A percentile compares a stretch with the other conserved stretches of the same genome.
These are phyloP conservation scores for Polysphondylium violaceum DNA, from an alignment of 78 protist genomes.

Conservation along the genomic window DNA sequence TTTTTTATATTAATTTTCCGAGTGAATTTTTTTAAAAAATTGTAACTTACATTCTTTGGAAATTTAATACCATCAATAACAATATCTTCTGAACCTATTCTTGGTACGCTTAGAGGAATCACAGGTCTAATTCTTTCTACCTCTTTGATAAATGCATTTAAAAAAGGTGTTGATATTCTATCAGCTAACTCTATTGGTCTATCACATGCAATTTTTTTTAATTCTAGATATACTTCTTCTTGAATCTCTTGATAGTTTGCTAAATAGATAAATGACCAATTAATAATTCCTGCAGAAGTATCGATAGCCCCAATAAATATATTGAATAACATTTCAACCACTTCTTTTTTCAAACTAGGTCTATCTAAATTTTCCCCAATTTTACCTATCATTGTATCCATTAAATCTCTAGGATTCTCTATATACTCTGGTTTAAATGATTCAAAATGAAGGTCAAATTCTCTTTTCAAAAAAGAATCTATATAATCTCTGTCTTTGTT, in stretches of 20 bases:
- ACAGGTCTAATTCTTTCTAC: conserved; percentile 12
- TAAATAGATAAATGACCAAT: not conserved
- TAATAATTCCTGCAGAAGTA: not conserved
- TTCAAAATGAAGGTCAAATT: too few relatives aligned
- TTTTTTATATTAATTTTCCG: too few relatives aligned
- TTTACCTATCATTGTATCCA: conserved; percentile 23
- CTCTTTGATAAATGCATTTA: conserved; percentile 55
- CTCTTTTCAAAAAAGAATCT: not conserved
- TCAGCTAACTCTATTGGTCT: not conserved
- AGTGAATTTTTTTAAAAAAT: too few relatives aligned
- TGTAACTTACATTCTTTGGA: conserved; percentile 36
- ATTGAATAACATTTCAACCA: too few relatives aligned
- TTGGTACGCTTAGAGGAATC: conserved; percentile 35
- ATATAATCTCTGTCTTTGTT: not conserved
- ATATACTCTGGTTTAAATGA: not conserved
- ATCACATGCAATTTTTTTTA: not conserved
- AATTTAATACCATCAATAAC: conserved; percentile 11
- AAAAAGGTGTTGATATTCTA: not conserved
- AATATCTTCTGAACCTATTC: conserved; percentile 1
- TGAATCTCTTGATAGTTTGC: conserved; percentile 32
- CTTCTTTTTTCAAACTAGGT: too few relatives aligned
- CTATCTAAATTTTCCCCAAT: too few relatives aligned
- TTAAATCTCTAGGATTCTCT: conserved; percentile 54
- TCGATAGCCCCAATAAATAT: not conserved
- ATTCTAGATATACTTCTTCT: not conserved